A percentile compares a stretch with the other conserved stretches of the same genome.
phyloP scores from a whole-genome alignment of 1,284 basidiomycete genomes.

The Earliella scabrosa region DNA sequence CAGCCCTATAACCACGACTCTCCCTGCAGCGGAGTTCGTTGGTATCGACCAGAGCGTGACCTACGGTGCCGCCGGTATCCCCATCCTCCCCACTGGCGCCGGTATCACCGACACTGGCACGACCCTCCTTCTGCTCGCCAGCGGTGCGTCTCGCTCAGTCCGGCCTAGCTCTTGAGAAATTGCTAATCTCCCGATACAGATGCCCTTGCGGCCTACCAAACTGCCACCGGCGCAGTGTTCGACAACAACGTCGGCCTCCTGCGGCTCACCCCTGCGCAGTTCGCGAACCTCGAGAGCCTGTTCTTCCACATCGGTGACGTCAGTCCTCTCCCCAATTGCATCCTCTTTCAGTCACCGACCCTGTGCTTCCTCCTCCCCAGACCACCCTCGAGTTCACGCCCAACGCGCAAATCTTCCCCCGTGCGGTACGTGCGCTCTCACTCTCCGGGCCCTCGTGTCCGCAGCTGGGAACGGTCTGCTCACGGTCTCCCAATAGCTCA shows the following conservation, averaged over 20 bases:
- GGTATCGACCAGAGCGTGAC: constrained; percentile 62
- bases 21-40: constrained; percentile 57
- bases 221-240: constrained; percentile 49
- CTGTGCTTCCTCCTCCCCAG: constrained; percentile 5
- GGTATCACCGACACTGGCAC: constrained; percentile 69
- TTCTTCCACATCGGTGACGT: constrained; percentile 53
- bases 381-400: constrained; percentile 46
- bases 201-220: constrained; percentile 50
- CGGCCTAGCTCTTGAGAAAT: no score
- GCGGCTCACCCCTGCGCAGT: constrained; percentile 52
- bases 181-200: no score
- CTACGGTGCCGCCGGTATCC: constrained; percentile 47
- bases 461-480: not conserved
- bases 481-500: constrained; percentile 33
- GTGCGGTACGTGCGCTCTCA: constrained; percentile 11
- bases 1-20: constrained; percentile 51
- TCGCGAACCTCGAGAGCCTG: constrained; percentile 51
- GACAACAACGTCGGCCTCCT: constrained; percentile 57
- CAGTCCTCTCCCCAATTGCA: not conserved
- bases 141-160: constrained; percentile 25
- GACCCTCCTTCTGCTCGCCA: constrained; percentile 42
- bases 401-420: constrained; percentile 59
- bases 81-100: constrained; percentile 49
- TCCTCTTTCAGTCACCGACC: not conserved
- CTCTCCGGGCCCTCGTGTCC: no score